Base-by-base conservation (phyloP, 75 land plant genomes). In the Pseudotsuga menziesii region DNA sequence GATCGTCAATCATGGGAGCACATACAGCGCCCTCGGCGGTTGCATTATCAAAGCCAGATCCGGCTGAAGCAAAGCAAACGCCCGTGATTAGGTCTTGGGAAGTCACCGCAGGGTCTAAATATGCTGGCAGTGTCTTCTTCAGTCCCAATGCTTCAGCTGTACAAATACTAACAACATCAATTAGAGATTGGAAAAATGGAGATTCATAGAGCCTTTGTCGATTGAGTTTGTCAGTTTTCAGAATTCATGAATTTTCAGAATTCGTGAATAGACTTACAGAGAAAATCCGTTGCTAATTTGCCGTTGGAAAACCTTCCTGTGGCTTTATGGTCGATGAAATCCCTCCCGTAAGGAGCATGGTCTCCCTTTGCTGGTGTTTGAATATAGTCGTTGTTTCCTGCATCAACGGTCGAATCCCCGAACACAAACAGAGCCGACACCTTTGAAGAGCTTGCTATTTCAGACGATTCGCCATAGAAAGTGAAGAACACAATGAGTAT, bases 31-130 rank as follows among this genome's bases (percentile, higher is more conserved):
- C 57, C 19, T 80, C 73, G 5, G 82, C 55, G 1, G 82, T 80
- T 15, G 81, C 83, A 79, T 85, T 83, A 73, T 88, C 90, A 58
- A 73, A 85, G 41, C 90, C 90, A 25, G 89, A 84, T 62, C 84
- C 84, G 12, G 89, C 89, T 1, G 89, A 88, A 58, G 89, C 89
- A 76, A 88, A 88, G 80, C 87, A 80, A 25, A 88, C 90, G 26
- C 87, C 90, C 22, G 78, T 74, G 26, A 83, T 75, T 27, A 88
- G 83, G 39, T 88, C 83, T 57, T 39, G 29, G 36, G 85, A 83
- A 58, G 54, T 23, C 59, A 78, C 79, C 2, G 66, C 23, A 0
- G 85, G 87, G 78, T 88, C 88, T 39, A 88, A 81, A 48, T 85
- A 88, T 0, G 90, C 82, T 8, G 90, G 90, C 15, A 88, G 56